Conservation (phyloP, 2,329 filamentous ascomycete genomes). For the Xylaria hypoxylon region DNA sequence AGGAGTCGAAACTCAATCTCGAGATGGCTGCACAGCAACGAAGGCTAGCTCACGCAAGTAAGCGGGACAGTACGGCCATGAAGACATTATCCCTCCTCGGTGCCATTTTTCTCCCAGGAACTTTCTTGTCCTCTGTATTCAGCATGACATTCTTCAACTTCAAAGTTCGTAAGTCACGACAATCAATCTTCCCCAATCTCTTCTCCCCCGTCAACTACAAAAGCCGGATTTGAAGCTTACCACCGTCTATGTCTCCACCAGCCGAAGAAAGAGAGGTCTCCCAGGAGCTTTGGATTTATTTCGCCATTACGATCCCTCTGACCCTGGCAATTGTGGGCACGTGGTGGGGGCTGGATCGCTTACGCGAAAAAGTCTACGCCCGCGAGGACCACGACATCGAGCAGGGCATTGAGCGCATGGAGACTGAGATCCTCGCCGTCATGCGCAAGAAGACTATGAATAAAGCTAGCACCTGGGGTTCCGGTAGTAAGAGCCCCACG, state of each 20-base stretch:
- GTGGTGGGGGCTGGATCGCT: conserved; percentile 67
- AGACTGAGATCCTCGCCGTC: conserved; percentile 66
- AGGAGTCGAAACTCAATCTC: conserved; percentile 72
- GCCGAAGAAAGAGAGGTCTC: conserved; percentile 59
- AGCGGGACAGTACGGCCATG: conserved; percentile 72
- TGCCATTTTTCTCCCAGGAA: conserved; percentile 72
- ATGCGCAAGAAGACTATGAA: conserved; percentile 68
- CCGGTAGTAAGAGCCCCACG: conserved; percentile 38
- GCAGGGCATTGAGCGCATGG: conserved; percentile 66
- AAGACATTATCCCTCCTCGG: conserved; percentile 74
- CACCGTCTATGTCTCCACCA: conserved; percentile 4
- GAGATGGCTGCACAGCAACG: conserved; percentile 72
- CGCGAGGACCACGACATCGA: conserved; percentile 65
- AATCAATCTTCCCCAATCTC: neutral
- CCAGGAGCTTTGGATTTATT: conserved; percentile 71
- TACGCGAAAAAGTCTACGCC: conserved; percentile 61
- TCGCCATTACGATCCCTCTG: conserved; percentile 69
- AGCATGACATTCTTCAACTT: conserved; percentile 77
- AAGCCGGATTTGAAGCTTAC: conserved; percentile 15
- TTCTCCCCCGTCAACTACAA: conserved; percentile 5
- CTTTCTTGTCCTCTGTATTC: conserved; percentile 72
- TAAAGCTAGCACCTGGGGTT: conserved; percentile 66
- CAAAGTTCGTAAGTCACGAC: conserved; percentile 55
- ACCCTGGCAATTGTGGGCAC: conserved; percentile 65
- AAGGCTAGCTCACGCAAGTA: conserved; percentile 68